phyloP scores from a whole-genome alignment of 306 rosid genomes.

The Castanopsis chinensis region DNA sequence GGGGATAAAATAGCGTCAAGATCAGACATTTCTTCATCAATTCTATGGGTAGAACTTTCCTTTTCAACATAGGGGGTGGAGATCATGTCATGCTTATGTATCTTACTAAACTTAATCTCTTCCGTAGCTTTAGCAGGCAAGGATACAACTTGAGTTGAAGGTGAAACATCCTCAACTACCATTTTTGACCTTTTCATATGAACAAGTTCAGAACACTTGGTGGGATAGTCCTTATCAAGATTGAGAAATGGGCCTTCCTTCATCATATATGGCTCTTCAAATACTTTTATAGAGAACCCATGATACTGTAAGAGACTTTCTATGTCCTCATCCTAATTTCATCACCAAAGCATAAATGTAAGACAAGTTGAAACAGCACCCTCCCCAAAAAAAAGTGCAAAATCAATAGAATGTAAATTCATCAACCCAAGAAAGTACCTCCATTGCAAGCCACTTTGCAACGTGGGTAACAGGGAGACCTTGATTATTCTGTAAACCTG shows the following conservation, averaged over 20 bases:
- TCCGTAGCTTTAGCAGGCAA: conserved; percentile 37
- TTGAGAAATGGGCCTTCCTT: conserved; percentile 86
- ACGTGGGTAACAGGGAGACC: conserved; percentile 79
- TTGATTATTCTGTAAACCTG: conserved; percentile 87
- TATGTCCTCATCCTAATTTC: conserved; percentile 75
- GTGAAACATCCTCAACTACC: conserved; percentile 56
- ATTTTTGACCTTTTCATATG: conserved; percentile 62
- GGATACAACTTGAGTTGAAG: conserved; percentile 34
- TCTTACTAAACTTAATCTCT: conserved; percentile 26
- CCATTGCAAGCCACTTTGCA: conserved; percentile 92
- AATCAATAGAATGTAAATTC: conserved; percentile 14
- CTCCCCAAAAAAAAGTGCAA: not conserved
- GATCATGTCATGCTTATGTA: conserved; percentile 35
- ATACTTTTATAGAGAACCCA: conserved; percentile 65
- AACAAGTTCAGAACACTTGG: conserved; percentile 83
- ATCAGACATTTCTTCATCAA: conserved; percentile 58
- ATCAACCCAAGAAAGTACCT: conserved; percentile 55
- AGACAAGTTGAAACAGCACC: conserved; percentile 22
- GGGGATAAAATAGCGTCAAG: conserved; percentile 40
- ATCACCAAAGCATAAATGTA: conserved; percentile 24
- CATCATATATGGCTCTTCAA: conserved; percentile 81
- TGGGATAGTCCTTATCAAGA: conserved; percentile 69
- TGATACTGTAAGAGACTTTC: conserved; percentile 78
- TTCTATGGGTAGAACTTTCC: conserved; percentile 31
- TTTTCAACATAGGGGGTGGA: conserved; percentile 32